Percentiles rank a stretch among this genome's conserved stretches.
Conservation (phyloP, 2,329 filamentous ascomycete species). For the Cercospora sojina region DNA sequence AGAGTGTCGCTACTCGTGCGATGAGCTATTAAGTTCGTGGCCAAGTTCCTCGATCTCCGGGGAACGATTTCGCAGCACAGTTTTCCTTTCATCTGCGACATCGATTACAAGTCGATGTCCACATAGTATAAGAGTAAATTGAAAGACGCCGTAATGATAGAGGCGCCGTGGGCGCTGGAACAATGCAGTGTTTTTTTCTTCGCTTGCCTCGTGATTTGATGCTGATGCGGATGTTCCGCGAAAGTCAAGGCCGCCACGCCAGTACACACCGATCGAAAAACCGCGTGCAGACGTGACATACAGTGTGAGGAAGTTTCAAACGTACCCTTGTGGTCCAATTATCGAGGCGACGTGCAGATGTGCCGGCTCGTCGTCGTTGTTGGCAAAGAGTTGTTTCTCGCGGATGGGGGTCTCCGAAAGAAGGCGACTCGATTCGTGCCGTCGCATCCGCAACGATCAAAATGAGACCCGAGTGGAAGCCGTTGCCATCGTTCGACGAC, state of each 20-base stretch:
- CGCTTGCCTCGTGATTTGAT: conserved; percentile 3
- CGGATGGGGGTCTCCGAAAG: neutral
- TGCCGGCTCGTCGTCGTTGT: conserved; percentile 2
- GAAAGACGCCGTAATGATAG: neutral
- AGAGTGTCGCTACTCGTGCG: neutral
- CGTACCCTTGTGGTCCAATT: neutral
- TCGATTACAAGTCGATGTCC: neutral
- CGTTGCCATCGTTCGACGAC: conserved; percentile 7
- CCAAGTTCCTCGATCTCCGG: neutral
- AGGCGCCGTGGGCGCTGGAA: neutral
- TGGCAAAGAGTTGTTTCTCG: conserved; percentile 7
- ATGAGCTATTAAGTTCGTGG: neutral
- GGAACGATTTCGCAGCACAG: conserved; percentile 1
- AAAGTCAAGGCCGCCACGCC: neutral
- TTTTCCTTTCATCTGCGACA: neutral
- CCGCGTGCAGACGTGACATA: neutral
- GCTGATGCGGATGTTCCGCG: conserved; percentile 17
- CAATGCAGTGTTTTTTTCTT: neutral
- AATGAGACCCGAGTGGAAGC: neutral
- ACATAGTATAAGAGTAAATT: neutral
- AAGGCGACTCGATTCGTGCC: neutral
- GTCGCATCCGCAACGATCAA: conserved; percentile 9
- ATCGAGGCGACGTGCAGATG: neutral
- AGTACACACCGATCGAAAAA: neutral
- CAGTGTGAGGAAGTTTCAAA: neutral